These are phyloP conservation scores for Articulospora tetracladia DNA, from an alignment of 495 filamentous ascomycete genomes.

Conservation along the genomic window DNA sequence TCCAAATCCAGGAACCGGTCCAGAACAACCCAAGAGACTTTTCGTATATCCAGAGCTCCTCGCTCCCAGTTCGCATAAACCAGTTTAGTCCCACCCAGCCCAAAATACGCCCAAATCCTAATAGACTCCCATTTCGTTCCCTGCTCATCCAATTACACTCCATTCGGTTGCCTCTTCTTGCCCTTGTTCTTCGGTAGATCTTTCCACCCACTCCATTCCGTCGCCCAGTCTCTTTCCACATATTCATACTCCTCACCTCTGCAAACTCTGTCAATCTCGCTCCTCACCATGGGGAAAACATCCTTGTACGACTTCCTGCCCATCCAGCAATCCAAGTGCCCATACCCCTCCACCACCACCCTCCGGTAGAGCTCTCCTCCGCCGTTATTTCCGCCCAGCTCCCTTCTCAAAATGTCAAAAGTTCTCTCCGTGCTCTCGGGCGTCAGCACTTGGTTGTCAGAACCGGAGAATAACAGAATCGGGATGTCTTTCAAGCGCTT, in stretches of 20 bases:
- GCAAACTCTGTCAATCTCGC: conserved; percentile 47
- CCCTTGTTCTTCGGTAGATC: conserved; percentile 6
- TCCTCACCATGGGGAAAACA: conserved; percentile 56
- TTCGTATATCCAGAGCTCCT: too few relatives aligned
- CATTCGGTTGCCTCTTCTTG: neutral
- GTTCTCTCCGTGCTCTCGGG: conserved; percentile 53
- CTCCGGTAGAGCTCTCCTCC: conserved; percentile 41
- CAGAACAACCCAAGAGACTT: too few relatives aligned
- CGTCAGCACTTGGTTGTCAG: conserved; percentile 57
- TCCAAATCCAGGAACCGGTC: too few relatives aligned
- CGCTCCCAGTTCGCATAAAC: neutral
- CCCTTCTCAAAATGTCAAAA: conserved; percentile 51
- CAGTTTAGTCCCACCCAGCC: too few relatives aligned
- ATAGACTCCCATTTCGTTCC: neutral
- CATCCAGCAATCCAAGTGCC: conserved; percentile 67
- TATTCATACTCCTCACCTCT: conserved; percentile 19
- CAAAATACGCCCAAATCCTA: neutral
- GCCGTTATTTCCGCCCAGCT: conserved; percentile 36
- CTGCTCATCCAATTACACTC: neutral
- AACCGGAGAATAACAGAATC: conserved; percentile 54
- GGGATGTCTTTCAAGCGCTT: conserved; percentile 48
- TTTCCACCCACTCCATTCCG: conserved; percentile 16
- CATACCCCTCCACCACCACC: conserved; percentile 55
- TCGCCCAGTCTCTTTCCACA: conserved; percentile 20
- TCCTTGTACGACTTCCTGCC: conserved; percentile 57